Base-by-base conservation (phyloP, 2,329 filamentous ascomycete species). In the Dothiorella sarmentorum region DNA sequence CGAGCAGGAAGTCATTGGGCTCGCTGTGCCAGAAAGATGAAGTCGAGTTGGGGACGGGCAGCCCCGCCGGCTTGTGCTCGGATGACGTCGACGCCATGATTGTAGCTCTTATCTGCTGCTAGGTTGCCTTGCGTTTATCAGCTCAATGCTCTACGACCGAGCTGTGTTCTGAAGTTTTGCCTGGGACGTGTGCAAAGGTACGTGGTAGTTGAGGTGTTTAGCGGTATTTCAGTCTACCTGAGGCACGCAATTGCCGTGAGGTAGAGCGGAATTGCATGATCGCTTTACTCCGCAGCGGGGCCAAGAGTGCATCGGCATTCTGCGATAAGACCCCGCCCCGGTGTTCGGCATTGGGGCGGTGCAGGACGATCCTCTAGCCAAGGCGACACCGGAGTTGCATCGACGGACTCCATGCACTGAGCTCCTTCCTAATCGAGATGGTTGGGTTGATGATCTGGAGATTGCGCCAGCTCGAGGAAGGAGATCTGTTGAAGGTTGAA, bases 11-110 rank as follows among this genome's bases (percentile, higher is more conserved):
- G 55, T 79, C 67, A 3, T 86, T 89, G 0, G 87, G 87, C 60
- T 88, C 79, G 55, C 78, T 81, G 67, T 89, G 88, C 89, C 89
- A 93, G 76, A 88, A 91, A 0, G 89, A 89, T 24, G 73, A 69
- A 3, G 85, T 87, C 38, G 86, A 83, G 37, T 82, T 76, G 3
- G 77, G 72, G 2, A 82, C 83, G 2, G 88, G 88, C 18, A 90
- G 78, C 7, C 68, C 68, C 33, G 72, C 67, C 61, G 68, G 69
- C 52, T 53, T 53, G 57, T 59, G 57, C 58, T 35, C 31, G 13
- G 53, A 56, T 37, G 51, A 55, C 40, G 53, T 56, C 53, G 53
- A 45, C 4, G 43, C 42, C 55, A 58, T 58, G 31, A n/a, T n/a
- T n/a, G 26, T 29, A 7, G 35, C 35, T 53, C 13, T 27, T 13